These are phyloP conservation scores for Lasiodiplodia theobromae DNA, from an alignment of 2,329 filamentous ascomycete genomes.

Conservation along the genomic window DNA sequence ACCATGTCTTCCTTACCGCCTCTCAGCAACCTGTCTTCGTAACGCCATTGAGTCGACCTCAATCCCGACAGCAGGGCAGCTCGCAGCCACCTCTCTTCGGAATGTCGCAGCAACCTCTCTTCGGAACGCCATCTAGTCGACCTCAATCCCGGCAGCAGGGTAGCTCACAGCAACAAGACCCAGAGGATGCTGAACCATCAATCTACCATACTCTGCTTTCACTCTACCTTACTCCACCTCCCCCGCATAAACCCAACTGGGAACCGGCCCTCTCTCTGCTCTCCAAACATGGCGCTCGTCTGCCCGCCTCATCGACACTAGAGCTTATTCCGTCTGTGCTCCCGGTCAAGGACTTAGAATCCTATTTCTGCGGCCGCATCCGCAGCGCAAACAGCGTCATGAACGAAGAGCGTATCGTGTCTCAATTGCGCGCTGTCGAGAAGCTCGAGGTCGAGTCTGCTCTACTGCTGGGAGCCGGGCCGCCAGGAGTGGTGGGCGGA, in stretches of 20 bases:
- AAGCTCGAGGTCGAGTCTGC: constrained; percentile 78
- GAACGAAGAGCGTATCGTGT: constrained; percentile 80
- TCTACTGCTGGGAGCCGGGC: constrained; percentile 76
- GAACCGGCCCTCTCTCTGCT: constrained; percentile 83
- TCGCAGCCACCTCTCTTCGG: constrained; percentile 40
- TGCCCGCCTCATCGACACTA: constrained; percentile 86
- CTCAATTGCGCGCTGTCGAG: constrained; percentile 78
- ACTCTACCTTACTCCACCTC: constrained; percentile 83
- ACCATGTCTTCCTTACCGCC: constrained; percentile 72
- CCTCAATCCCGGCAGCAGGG: constrained; percentile 13
- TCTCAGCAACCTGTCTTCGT: constrained; percentile 39
- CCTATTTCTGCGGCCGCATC: constrained; percentile 92
- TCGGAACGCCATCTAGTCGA: constrained; percentile 31
- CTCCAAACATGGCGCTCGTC: constrained; percentile 88
- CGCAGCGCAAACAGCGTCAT: constrained; percentile 82
- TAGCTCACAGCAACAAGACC: constrained; percentile 50
- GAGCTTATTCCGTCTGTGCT: constrained; percentile 83
- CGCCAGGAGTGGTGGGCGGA: constrained; percentile 61
- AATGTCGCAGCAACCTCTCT: too few relatives aligned
- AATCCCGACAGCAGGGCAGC: constrained; percentile 30
- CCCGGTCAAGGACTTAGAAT: constrained; percentile 79
- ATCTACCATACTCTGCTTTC: constrained; percentile 93
- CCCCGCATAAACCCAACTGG: constrained; percentile 74
- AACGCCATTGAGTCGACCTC: constrained; percentile 32
- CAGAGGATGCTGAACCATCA: constrained; percentile 68